phyloP scores from a whole-genome alignment of 805 yeast species.

The Pichia sporocuriosa region DNA sequence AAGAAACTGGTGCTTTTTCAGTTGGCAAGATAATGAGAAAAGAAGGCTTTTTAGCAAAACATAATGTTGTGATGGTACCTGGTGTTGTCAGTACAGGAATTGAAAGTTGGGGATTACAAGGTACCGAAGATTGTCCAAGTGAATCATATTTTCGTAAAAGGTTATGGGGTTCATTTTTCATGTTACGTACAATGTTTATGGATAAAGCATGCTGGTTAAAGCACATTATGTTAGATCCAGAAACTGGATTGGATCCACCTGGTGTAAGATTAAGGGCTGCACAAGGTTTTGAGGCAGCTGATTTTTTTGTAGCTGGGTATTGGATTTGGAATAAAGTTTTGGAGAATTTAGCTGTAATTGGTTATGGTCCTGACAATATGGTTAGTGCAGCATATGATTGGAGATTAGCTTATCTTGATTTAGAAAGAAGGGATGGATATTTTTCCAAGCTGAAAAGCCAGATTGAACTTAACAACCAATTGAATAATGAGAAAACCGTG shows the following conservation, averaged over 20 bases:
- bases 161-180: constrained; percentile 94
- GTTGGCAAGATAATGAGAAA: constrained; percentile 64
- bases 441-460: constrained; percentile 68
- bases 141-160: constrained; percentile 82
- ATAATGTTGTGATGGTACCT: constrained; percentile 88
- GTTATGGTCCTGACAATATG: constrained; percentile 91
- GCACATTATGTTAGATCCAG: constrained; percentile 82
- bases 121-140: constrained; percentile 74
- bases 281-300: constrained; percentile 95
- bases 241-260: constrained; percentile 90
- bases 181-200: constrained; percentile 85
- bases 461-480: constrained; percentile 53
- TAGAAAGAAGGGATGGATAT: constrained; percentile 82
- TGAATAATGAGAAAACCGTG: constrained; percentile 62
- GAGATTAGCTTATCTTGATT: constrained; percentile 85
- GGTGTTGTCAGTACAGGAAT: constrained; percentile 94
- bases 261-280: constrained; percentile 79
- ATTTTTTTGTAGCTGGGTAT: constrained; percentile 92
- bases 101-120: constrained; percentile 84
- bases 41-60: constrained; percentile 46
- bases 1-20: constrained; percentile 76
- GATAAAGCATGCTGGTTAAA: constrained; percentile 93
- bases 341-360: constrained; percentile 91
- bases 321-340: constrained; percentile 98
- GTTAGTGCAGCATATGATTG: constrained; percentile 90